Evolutionary conservation across 306 rosid genomes (phyloP).

Genomic region (Arachis stenosperma): DNA sequence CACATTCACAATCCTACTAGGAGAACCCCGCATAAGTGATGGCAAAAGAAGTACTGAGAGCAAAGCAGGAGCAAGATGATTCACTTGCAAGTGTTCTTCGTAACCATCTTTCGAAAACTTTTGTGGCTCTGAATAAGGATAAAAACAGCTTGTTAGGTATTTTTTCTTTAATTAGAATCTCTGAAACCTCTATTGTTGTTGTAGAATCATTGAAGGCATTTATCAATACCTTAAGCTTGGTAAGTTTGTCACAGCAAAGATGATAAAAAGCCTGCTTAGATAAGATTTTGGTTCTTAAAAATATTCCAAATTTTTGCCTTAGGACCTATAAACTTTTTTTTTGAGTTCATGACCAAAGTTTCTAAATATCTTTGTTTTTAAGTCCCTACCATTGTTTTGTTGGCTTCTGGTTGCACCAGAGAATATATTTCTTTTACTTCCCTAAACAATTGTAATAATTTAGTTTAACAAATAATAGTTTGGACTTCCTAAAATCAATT

Average conservation of each 20-base stretch:
- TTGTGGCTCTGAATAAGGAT: conserved; percentile 73
- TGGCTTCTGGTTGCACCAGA: too few relatives aligned
- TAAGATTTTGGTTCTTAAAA: too few relatives aligned
- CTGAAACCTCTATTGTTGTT: too few relatives aligned
- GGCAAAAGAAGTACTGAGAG: conserved; percentile 93
- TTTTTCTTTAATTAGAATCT: conserved; percentile 22
- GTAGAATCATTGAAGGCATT: neutral
- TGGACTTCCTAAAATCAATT: too few relatives aligned
- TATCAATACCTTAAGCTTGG: conserved; percentile 8
- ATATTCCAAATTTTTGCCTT: too few relatives aligned
- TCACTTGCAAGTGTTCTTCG: conserved; percentile 98
- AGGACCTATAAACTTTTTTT: too few relatives aligned
- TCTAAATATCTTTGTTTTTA: too few relatives aligned
- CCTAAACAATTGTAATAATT: too few relatives aligned
- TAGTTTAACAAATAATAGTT: too few relatives aligned
- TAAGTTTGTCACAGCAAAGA: conserved; percentile 5
- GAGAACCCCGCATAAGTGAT: conserved; percentile 91
- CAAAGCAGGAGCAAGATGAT: conserved; percentile 95
- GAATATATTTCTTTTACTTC: too few relatives aligned
- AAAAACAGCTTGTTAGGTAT: conserved; percentile 26
- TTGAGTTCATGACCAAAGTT: too few relatives aligned
- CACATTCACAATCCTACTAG: conserved; percentile 91
- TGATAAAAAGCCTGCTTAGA: neutral
- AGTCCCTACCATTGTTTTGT: too few relatives aligned
- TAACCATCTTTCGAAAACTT: conserved; percentile 87